Conservation (phyloP, 345 rosid genomes). For the Gossypium stocksii region DNA sequence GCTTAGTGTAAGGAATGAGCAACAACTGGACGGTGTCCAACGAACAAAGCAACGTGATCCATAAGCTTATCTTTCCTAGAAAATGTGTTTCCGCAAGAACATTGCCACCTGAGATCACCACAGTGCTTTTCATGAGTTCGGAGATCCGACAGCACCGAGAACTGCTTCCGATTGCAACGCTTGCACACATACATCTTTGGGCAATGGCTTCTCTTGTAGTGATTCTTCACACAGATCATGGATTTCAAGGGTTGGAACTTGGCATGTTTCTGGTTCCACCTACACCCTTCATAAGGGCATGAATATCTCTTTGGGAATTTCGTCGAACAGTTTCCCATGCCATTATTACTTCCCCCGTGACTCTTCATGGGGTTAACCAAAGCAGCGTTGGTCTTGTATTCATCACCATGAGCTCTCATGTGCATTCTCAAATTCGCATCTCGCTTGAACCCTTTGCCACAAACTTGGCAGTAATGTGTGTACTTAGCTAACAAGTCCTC, state of each 20-base stretch:
- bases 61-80: conserved; percentile 83
- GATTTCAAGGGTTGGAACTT: conserved; percentile 91
- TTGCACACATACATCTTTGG: conserved; percentile 88
- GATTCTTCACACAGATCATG: conserved; percentile 81
- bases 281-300: conserved; percentile 76
- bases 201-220: conserved; percentile 92
- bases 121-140: conserved; percentile 96
- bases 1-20: conserved; percentile 7
- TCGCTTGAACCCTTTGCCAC: conserved; percentile 85
- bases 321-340: conserved; percentile 1
- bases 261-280: conserved; percentile 78
- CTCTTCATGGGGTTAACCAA: conserved; percentile 53
- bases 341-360: not conserved
- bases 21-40: conserved; percentile 51
- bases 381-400: conserved; percentile 71
- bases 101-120: conserved; percentile 70
- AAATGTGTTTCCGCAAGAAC: conserved; percentile 85
- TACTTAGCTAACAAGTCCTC: conserved; percentile 67
- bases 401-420: conserved; percentile 94
- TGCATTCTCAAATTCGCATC: conserved; percentile 96
- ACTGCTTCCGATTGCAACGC: conserved; percentile 69
- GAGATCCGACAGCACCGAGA: conserved; percentile 82
- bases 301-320: conserved; percentile 44
- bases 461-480: conserved; percentile 78
- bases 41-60: conserved; percentile 74